Percentiles rank a stretch among this genome's conserved stretches.
phyloP scores from a whole-genome alignment of 192 early-diverging fungal genomes.

The Haplosporangium gracile region DNA sequence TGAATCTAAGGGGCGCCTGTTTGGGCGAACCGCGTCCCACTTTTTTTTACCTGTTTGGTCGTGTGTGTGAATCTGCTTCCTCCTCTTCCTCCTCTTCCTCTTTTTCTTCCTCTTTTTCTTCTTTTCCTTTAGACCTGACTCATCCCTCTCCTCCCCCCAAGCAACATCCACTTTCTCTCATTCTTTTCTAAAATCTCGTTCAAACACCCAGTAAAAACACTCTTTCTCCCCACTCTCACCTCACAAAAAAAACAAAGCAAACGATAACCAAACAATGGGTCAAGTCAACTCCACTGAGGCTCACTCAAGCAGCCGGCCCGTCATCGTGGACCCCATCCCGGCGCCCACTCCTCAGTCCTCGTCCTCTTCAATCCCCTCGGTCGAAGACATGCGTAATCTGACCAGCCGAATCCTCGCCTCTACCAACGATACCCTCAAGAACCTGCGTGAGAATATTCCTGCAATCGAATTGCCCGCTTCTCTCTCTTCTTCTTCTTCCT shows the following conservation, averaged over 20 bases:
- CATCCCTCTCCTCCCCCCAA: neutral
- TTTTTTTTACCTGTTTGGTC: neutral
- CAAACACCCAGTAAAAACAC: neutral
- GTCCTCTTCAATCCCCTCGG: slow-evolving; percentile 19
- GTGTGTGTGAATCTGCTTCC: neutral
- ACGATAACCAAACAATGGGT: slow-evolving; percentile 24
- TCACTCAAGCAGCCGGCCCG: neutral
- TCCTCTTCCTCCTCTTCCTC: neutral
- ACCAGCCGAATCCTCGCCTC: slow-evolving; percentile 37
- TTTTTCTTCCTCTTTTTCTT: neutral
- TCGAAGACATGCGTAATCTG: slow-evolving; percentile 43
- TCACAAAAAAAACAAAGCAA: neutral
- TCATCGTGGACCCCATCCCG: neutral
- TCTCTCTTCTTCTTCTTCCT: slow-evolving; percentile 11
- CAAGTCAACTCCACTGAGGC: slow-evolving; percentile 42
- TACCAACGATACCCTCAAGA: slow-evolving; percentile 21
- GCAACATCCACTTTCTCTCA: neutral
- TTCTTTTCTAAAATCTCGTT: neutral
- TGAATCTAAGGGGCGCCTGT: neutral
- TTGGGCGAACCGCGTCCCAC: neutral
- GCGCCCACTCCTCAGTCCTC: neutral
- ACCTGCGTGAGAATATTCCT: slow-evolving; percentile 46
- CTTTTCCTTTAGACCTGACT: neutral
- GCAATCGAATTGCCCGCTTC: slow-evolving; percentile 16
- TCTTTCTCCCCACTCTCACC: neutral